Base-by-base conservation (phyloP, 257 asterid species). In the Haberlea rhodopensis region DNA sequence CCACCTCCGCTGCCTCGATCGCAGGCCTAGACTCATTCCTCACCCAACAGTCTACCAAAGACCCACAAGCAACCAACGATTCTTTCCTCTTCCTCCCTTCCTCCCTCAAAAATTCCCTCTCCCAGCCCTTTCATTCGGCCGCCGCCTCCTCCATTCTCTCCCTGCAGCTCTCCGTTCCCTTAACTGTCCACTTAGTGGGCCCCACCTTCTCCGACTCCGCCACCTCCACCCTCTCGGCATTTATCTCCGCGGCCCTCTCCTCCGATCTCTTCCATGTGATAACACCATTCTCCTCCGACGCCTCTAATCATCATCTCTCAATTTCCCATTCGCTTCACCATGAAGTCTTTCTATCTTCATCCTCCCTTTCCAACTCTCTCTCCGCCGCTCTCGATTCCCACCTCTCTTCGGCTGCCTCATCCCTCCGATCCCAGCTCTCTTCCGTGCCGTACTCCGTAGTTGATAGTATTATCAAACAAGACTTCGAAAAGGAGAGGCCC, bases 191-290 rank as follows among this genome's bases (percentile, higher is more conserved):
- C 78, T 76, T 91, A 8, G 95, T 91, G 1, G 98, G 98, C 0
- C 55, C 87, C 66, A 67, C 87, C 40, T 91, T 91, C 84, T 22
- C 84, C n/a, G 62, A 90, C 28, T 76, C 89, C 61, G 81, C 97
- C 24, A 80, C 84, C 1, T 54, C 89, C 59, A 76, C 75, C 32
- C 85, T 91, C 57, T 63, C 90, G 46, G 84, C 95, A 65, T 85
- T 82, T 79, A 25, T 91, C 73, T 6, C 69, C 56, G 87, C 96
- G 70, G 72, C 92, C 66, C 53, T 89, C 73, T 80, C 97, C 73
- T 80, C 92, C 83, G 96, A 87, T 68, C 81, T 57, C 71, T 91
- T 80, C 95, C 97, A 87, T 79, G 95, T 89, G 80, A 89, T 87
- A 82, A 79, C 96, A 48, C 95, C 96, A 7, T 81, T 81, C 74